Base-by-base conservation (phyloP, 768 basidiomycete species). In the Leccinum truebloodii region DNA sequence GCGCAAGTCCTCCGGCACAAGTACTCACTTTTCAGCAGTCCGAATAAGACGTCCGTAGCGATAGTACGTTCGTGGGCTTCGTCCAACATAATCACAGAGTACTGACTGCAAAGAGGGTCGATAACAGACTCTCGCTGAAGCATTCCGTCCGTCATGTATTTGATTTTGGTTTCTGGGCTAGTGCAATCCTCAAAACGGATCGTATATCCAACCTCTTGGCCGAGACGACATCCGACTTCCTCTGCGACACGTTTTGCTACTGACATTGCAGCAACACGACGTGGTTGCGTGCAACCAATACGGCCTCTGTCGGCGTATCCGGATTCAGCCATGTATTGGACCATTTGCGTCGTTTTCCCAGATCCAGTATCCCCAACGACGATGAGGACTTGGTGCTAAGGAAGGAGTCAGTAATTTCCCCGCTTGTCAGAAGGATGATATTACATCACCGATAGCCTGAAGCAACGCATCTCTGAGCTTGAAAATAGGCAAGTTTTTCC, bases 141-240 rank as follows among this genome's bases (percentile, higher is more conserved):
- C 94, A 99, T 98, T 79, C 97, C 97, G 71, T 98, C 97, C 69
- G 97, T 99, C 97, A 99, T 98, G 83, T 97, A 99, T 76, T 98
- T 99, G 83, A 99, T 99, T 70, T 91, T 88, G 3, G 97, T 98
- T 77, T 99, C 97, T 4, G 97, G 96, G 70, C 94, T 91, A 6
- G 97, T 98, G 76, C 96, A 95, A 75, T 99, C 97, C 78, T 99
- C 97, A 74, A 99, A 99, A 79, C 97, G 96, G 67, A 99, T 98
- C 6, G 92, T 92, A 73, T 99, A 99, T 7, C 97, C 97, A 62
- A 99, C 96, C 74, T 98, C 97, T 71, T 95, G 94, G 6, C 97
- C 97, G 9, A 99, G 79, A 16, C 97, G 86, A 77, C 96, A 98
- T 12, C 97, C 97, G 16, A 99, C 96, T 77, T 99, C 97, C 75